Base-by-base conservation (phyloP, 1,284 basidiomycete genomes). In the Sanghuangporus baumii region DNA sequence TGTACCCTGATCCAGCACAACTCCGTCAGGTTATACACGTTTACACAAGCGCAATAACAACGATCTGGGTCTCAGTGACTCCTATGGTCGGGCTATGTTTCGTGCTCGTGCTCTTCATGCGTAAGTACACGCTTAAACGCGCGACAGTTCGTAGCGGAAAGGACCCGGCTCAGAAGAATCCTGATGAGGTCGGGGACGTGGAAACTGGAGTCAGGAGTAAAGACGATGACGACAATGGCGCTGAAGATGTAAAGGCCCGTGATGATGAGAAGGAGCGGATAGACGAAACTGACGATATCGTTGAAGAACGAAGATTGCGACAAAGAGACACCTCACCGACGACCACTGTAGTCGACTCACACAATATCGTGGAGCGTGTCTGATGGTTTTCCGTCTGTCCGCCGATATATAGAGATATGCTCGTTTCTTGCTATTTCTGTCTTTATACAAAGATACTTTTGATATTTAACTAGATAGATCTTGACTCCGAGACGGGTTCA, bases 21-120 rank as follows among this genome's bases (percentile, higher is more conserved):
- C 81, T 82, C 12, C 67, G 76, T 23, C 75, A 79, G 48, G 77
- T 94, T 2, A 82, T 88, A 50, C 78, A 88, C 59, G 89, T 88
- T 0, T 94, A 88, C 73, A 80, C 89, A 2, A 73, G 82, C 55
- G 81, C 89, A 0, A 84, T 94, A 46, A 78, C 79, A 65, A 81
- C 78, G 48, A 86, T 94, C 60, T 94, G 92, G 91, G 71, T 91
- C 62, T 82, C 88, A 31, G 79, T 78, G 69, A 84, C 84, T 4
- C 87, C 88, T 0, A 70, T 89, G 14, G 48, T 81, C 16, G 87
- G 83, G n/a, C 75, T 78, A 36, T 79, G 80, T 20, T 76, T 89
- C 66, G 65, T 91, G 34, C 75, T 89, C 76, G 74, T 76, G 3
- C 70, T 89, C 4, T 85, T 88, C 70, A 62, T 90, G 38, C 78